A percentile compares a stretch with the other conserved stretches of the same genome.
phyloP scores from a whole-genome alignment of 225 moss, liverwort and hornwort genomes.

The Bryoerythrophyllum caledonicum region DNA sequence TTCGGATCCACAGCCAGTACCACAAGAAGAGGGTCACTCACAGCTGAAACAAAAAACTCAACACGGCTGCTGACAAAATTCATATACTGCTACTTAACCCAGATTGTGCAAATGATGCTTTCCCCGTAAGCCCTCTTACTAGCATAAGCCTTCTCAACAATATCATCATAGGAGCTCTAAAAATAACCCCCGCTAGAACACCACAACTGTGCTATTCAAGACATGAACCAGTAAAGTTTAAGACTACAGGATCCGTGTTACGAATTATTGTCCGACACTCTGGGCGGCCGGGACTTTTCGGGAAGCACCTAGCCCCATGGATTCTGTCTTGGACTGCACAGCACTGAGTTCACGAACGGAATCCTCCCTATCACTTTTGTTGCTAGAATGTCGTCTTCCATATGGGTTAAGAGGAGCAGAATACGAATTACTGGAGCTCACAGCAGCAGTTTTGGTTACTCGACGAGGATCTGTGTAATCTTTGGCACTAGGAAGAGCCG shows the following conservation, averaged over 20 bases:
- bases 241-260: slow-evolving; percentile 34
- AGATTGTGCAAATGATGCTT: slow-evolving; percentile 35
- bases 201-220: slow-evolving; percentile 36
- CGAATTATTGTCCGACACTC: slow-evolving; percentile 57
- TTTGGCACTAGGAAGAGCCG: slow-evolving; percentile 62
- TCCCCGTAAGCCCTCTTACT: slow-evolving; percentile 32
- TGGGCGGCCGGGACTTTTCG: slow-evolving; percentile 82
- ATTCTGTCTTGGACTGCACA: slow-evolving; percentile 99
- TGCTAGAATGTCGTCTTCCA: slow-evolving; percentile 83
- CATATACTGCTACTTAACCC: slow-evolving; percentile 42
- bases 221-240: slow-evolving; percentile 38
- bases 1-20: slow-evolving; percentile 55
- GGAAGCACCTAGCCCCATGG: slow-evolving; percentile 87
- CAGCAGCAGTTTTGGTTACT: slow-evolving; percentile 76
- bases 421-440: slow-evolving; percentile 83
- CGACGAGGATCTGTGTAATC: slow-evolving; percentile 78
- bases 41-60: slow-evolving; percentile 52
- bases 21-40: slow-evolving; percentile 40
- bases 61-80: slow-evolving; percentile 42
- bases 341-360: slow-evolving; percentile 80
- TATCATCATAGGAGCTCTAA: slow-evolving; percentile 33
- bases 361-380: slow-evolving; percentile 82
- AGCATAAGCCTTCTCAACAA: slow-evolving; percentile 32
- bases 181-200: slow-evolving; percentile 29
- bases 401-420: slow-evolving; percentile 71